A percentile compares a stretch with the other conserved stretches of the same genome.
These are phyloP conservation scores for Avena insularis DNA, from an alignment of 176 grass and related monocot species.

Conservation along the genomic window DNA sequence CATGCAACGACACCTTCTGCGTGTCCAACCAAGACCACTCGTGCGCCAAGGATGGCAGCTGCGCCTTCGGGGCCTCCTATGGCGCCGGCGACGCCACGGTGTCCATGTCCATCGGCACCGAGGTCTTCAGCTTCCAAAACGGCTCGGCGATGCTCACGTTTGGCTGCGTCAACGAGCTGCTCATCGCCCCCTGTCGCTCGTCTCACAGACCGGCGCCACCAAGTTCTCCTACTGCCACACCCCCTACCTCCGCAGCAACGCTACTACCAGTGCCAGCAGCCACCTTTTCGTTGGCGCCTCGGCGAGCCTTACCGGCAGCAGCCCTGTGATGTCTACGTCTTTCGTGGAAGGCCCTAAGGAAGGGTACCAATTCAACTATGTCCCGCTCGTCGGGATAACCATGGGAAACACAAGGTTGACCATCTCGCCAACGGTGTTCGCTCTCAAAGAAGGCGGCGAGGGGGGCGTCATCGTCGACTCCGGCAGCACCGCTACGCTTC, in stretches of 20 bases:
- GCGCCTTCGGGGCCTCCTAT: background rate
- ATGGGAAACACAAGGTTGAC: slow-evolving; percentile 25
- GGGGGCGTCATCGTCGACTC: slow-evolving; percentile 33
- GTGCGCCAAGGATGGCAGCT: background rate
- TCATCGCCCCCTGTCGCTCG: slow-evolving; percentile 10
- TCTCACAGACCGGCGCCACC: slow-evolving; percentile 9
- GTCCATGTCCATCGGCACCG: background rate
- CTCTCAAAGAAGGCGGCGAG: background rate
- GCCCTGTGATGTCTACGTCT: background rate
- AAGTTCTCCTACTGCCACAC: slow-evolving; percentile 51
- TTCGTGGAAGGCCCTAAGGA: slow-evolving; percentile 15
- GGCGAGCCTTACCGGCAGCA: background rate
- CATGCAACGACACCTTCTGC: background rate
- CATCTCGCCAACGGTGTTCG: background rate
- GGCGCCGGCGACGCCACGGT: background rate
- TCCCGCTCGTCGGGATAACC: slow-evolving; percentile 24
- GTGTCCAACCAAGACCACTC: background rate
- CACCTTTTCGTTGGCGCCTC: slow-evolving; percentile 41
- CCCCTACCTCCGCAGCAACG: slow-evolving; percentile 20
- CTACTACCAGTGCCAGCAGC: background rate
- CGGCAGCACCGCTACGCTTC: background rate
- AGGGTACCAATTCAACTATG: slow-evolving; percentile 23
- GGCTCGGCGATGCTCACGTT: background rate
- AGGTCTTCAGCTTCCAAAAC: slow-evolving; percentile 15
- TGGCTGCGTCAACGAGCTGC: background rate